A percentile compares a stretch with the other conserved stretches of the same genome.
These are phyloP conservation scores for Naganishia cerealis DNA, from an alignment of 1,284 basidiomycete genomes.

Conservation along the genomic window DNA sequence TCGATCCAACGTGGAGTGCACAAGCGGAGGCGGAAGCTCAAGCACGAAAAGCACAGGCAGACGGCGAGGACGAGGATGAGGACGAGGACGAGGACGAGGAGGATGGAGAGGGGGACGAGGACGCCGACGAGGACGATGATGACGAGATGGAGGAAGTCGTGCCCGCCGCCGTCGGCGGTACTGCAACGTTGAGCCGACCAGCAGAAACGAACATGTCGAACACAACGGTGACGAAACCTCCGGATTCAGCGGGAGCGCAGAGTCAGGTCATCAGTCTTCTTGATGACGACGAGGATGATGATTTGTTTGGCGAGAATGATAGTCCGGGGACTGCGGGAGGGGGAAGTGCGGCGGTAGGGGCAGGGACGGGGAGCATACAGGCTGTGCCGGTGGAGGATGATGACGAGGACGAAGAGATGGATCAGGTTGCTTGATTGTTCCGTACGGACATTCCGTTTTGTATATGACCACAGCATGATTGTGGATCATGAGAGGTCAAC, in stretches of 20 bases:
- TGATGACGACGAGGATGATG: conserved; percentile 15
- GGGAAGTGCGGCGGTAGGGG: neutral
- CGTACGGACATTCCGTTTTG: no score
- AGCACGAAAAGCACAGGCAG: neutral
- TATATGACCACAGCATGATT: no score
- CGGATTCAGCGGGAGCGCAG: neutral
- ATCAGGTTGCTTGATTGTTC: conserved; percentile 12
- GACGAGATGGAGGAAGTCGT: conserved; percentile 8
- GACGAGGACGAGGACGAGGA: neutral
- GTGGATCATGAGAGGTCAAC: no score
- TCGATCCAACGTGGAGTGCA: conserved; percentile 10
- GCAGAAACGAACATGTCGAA: neutral
- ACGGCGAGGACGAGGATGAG: neutral
- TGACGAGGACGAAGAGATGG: conserved; percentile 25
- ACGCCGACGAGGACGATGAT: conserved; percentile 3
- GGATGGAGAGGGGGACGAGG: conserved; percentile 5
- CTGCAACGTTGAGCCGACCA: neutral
- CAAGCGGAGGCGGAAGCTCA: neutral
- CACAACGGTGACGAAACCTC: neutral
- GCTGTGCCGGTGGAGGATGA: neutral
- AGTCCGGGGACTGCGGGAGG: neutral
- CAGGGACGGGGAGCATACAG: conserved; percentile 1
- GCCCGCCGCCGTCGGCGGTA: neutral
- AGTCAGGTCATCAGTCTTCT: conserved; percentile 11
- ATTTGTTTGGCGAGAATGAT: conserved; percentile 23